phyloP scores from a whole-genome alignment of 495 filamentous ascomycete species.

The Trichoderma gamsii region DNA sequence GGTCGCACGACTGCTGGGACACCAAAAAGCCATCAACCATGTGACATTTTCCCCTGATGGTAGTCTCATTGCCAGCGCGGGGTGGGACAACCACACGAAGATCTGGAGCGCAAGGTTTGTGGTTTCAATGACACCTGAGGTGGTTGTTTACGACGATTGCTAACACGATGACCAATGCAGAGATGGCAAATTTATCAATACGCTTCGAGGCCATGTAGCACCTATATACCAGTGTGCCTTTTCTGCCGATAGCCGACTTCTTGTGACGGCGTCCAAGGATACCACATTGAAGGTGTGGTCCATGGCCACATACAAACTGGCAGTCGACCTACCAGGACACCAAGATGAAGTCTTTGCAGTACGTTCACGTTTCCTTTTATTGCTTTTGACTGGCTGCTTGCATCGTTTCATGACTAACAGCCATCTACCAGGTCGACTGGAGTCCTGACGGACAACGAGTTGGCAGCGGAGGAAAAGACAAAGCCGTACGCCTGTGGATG shows the following conservation, averaged over 20 bases:
- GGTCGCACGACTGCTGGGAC: constrained; percentile 78
- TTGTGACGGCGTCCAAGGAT: constrained; percentile 85
- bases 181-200: constrained; percentile 73
- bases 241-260: constrained; percentile 76
- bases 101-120: constrained; percentile 71
- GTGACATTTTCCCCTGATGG: constrained; percentile 91
- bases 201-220: constrained; percentile 85
- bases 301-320: constrained; percentile 73
- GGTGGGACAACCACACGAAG: constrained; percentile 91
- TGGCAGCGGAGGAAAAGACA: constrained; percentile 88
- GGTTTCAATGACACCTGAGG: constrained; percentile 10
- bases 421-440: constrained; percentile 59
- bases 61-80: constrained; percentile 73
- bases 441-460: constrained; percentile 78
- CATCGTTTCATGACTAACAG: background rate
- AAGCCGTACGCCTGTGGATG: constrained; percentile 80
- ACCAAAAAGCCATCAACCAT: constrained; percentile 95
- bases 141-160: background rate
- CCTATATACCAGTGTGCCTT: constrained; percentile 89
- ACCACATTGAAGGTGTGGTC: constrained; percentile 95
- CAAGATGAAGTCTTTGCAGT: constrained; percentile 87
- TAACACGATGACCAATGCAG: constrained; percentile 26
- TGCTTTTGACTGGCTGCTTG: background rate
- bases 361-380: background rate
- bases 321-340: constrained; percentile 84